Base-by-base conservation (phyloP, 306 rosid genomes). In the Acacia melanoxylon region DNA sequence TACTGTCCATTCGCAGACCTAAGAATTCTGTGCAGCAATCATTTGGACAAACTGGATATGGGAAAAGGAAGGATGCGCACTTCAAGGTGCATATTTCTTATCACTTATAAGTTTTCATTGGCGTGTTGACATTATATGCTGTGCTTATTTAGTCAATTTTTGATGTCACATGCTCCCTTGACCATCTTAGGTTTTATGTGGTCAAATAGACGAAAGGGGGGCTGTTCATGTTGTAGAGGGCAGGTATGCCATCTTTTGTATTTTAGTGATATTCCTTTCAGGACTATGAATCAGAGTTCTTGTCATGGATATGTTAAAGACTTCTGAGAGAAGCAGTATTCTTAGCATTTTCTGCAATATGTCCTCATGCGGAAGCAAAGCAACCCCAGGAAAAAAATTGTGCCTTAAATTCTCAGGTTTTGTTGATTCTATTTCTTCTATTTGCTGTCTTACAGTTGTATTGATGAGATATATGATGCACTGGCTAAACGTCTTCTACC, bases 381-480 rank as follows among this genome's bases (percentile, higher is more conserved):
- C 29, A 25, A 16, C 37, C 25, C 37, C 19, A 12, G 42, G 2
- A 24, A 3, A 40, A 25, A 59, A 41, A 9, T 0, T 13, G 29
- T 77, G 73, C 22, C 45, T 48, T 66, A 52, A 15, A 49, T 48
- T 46, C 13, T 78, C 19, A 19, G 48, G 27, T 42, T 77, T 65
- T 62, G 29, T 78, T 49, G 51, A 33, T 46, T 54, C 24, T 61
- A 61, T 76, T 72, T 78, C 78, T 74, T n/a, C 81, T 49, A 15
- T 35, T 45, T 66, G 62, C 74, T 77, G 52, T 33, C 69, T 83
- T 81, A 70, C 78, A 93, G 96, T 80, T 78, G 76, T 71, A 91
- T 93, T 25, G 91, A 90, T 33, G 97, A 92, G 59, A 77, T 95
- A 80, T 93, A 91, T 72, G 96, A 91, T 87, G 84, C 91, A 81